Conservation (phyloP, 2,329 filamentous ascomycete species). For the Lachnellula subtilissima region DNA sequence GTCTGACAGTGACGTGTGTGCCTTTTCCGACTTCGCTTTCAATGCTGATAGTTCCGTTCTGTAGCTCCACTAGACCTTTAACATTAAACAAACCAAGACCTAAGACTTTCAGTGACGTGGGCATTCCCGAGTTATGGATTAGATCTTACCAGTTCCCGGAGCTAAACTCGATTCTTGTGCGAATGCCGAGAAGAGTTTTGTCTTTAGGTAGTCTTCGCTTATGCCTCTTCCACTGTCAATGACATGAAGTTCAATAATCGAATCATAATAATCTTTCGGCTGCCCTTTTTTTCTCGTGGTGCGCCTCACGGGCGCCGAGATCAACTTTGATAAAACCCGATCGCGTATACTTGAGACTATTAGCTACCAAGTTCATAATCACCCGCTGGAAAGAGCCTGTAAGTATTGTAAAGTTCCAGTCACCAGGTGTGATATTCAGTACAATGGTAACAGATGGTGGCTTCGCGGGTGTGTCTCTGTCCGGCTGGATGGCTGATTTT, state of each 20-base stretch:
- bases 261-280: too few relatives aligned
- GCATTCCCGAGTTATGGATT: too few relatives aligned
- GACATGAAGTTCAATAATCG: too few relatives aligned
- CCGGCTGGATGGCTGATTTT: too few relatives aligned
- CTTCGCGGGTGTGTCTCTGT: too few relatives aligned
- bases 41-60: too few relatives aligned
- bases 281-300: too few relatives aligned
- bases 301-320: slow-evolving; percentile 40
- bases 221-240: slow-evolving; percentile 57
- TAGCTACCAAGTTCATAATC: slow-evolving; percentile 57
- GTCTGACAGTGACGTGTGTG: too few relatives aligned
- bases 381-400: slow-evolving; percentile 45
- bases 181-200: slow-evolving; percentile 55
- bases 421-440: slow-evolving; percentile 6
- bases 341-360: slow-evolving; percentile 55
- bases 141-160: slow-evolving; percentile 46
- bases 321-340: slow-evolving; percentile 42
- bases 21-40: too few relatives aligned
- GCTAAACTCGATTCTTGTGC: slow-evolving; percentile 55
- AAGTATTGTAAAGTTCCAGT: slow-evolving; percentile 39
- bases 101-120: too few relatives aligned
- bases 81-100: too few relatives aligned
- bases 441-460: neutral
- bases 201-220: slow-evolving; percentile 53
- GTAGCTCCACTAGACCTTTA: too few relatives aligned